phyloP scores from a whole-genome alignment of 139 green algal genomes.

The Trebouxia sp. region DNA sequence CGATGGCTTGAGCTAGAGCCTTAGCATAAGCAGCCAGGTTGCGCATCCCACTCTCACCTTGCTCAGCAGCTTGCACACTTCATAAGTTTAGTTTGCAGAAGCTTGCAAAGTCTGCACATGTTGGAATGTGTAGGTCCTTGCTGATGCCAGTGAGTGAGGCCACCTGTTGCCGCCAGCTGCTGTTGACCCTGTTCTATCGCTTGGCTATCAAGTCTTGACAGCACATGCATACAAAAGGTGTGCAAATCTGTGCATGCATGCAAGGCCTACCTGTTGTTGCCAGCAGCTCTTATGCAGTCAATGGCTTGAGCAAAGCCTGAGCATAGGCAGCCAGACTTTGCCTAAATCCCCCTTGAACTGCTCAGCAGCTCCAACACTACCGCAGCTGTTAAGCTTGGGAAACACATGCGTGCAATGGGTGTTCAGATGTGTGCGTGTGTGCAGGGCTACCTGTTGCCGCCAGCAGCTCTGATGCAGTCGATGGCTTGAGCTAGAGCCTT shows the following conservation, averaged over 20 bases:
- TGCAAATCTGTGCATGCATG: too few relatives aligned
- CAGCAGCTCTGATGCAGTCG: slow-evolving; percentile 27
- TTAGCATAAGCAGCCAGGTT: slow-evolving; percentile 48
- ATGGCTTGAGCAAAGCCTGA: background rate
- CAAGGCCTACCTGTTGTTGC: slow-evolving; percentile 12
- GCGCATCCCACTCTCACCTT: slow-evolving; percentile 81
- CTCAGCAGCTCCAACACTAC: slow-evolving; percentile 42
- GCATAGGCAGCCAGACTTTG: slow-evolving; percentile 48
- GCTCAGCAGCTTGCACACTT: slow-evolving; percentile 45
- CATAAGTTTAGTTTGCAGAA: too few relatives aligned
- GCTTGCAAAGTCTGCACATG: too few relatives aligned
- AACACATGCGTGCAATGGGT: too few relatives aligned
- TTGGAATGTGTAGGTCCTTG: too few relatives aligned
- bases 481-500: slow-evolving; percentile 14
- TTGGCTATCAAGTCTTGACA: background rate
- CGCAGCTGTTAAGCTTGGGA: too few relatives aligned
- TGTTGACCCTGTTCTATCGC: too few relatives aligned
- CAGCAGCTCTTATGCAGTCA: slow-evolving; percentile 14
- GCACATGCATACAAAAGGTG: too few relatives aligned
- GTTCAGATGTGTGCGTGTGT: too few relatives aligned
- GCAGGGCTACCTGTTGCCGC: slow-evolving; percentile 25
- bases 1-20: background rate
- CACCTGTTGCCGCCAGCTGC: too few relatives aligned
- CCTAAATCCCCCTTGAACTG: slow-evolving; percentile 84
- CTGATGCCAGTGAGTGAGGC: too few relatives aligned